Base-by-base conservation (phyloP, 139 green algal species). In the Volvox reticuliferus region DNA sequence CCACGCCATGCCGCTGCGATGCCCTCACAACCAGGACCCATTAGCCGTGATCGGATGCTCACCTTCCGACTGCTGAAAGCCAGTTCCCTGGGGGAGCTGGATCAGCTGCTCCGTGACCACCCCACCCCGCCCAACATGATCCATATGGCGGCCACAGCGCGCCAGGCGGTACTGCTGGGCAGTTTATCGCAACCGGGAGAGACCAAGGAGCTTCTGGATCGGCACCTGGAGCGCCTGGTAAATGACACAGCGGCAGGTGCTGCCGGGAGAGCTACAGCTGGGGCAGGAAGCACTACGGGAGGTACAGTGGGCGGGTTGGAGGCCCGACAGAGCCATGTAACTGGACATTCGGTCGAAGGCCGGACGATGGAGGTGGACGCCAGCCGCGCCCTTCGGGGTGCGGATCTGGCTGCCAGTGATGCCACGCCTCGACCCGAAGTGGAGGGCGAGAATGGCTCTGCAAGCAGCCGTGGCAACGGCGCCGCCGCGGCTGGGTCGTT, bases 81-180 rank as follows among this genome's bases (percentile, higher is more conserved):
- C 37, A 24, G 20, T 30, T 73, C 65, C 44, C 69, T 79, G 6
- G 68, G 37, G 19, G 84, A 89, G 35, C 1, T 88, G 2, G 67
- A 80, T 14, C 24, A 80, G 67, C 83, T 80, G 1, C 83, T 88
- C 13, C 19, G 9, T 24, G 35, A 6, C 33, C 33, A 67, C 65
- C 22, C 33, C 67, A 26, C 30, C 13, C 24, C 32, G 24, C 83
- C 67, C 65, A 88, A 80, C 83, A 68, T 86, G 22, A 86, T 91
- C 32, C 87, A 91, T 63, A 22, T 91, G 33, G 87, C 87, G 9
- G 87, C 87, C 0, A 62, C 87, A 18, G 87, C 87, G 1, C 76
- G 76, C 2, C 87, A 91, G 32, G 87, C 87, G 44, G 87, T 79
- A 50, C 87, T 86, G 22, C 87, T 91, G 62, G 87, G 76, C 33